Evolutionary conservation across 306 rosid species (phyloP), one percentile per base, ranked within the genome.

Genomic region (Datisca glomerata): DNA sequence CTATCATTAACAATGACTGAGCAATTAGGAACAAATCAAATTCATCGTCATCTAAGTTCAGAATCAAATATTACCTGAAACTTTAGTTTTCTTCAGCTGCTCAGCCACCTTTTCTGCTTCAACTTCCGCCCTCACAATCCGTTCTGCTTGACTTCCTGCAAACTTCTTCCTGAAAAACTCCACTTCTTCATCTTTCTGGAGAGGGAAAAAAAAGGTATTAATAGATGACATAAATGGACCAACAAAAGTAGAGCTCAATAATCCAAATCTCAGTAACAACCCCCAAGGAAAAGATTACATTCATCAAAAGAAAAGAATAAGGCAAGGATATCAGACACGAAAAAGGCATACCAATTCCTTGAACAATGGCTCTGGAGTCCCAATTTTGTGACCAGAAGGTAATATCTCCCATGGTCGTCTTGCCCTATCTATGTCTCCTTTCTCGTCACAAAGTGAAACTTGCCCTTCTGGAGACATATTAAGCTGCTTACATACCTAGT

Each of bases 81-180:
- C 38, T 59, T 78, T 78, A 1, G 91, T 53, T 66, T 77, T 80
- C 66, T 70, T 75, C 63, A 89, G 66, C 49, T 80, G 73, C 47
- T 61, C 73, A 12, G 86, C 86, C 51, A 80, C 56, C 47, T 77
- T 71, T 13, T 27, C 63, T 24, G 89, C 93, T 74, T 81, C 85
- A 67, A 70, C 85, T 54, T 82, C 94, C 22, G 87, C 89, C 46
- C 85, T 73, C 22, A 51, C 65, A 45, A 66, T 42, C 67, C 95
- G 73, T 48, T 89, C 91, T n/a, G 91, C 95, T 67, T 89, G 98
- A 64, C 95, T 89, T 65, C 98, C 98, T 7, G 94, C 86, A 56
- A 74, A 89, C 63, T 71, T 80, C 55, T 47, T 37, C 64, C 93
- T 69, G 55, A 60, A 71, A 59, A 42, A 37, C 58, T 75, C 91